Conservation (phyloP, 2,329 filamentous ascomycete genomes). For the Colletotrichum musae region DNA sequence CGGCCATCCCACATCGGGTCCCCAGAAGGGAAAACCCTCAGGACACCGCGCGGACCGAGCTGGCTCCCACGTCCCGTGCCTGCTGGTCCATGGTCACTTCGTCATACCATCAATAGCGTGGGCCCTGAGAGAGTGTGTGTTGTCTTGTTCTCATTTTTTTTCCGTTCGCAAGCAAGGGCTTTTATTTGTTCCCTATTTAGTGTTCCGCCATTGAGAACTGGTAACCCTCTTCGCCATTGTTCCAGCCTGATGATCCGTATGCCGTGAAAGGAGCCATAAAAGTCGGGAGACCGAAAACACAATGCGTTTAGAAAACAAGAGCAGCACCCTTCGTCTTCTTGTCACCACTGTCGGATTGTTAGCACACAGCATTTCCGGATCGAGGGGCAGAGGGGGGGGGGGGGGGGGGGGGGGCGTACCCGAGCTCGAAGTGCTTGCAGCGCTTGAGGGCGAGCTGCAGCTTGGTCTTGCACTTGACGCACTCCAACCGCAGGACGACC, state of each 20-base stretch:
- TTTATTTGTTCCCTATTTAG: slow-evolving; percentile 62
- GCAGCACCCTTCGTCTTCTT: slow-evolving; percentile 99
- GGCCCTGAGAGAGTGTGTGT: slow-evolving; percentile 14
- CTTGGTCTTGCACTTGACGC: slow-evolving; percentile 98
- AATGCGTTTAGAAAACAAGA: slow-evolving; percentile 94
- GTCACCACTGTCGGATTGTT: slow-evolving; percentile 82
- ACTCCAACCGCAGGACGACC: slow-evolving; percentile 98
- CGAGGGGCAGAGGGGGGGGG: slow-evolving; percentile 1
- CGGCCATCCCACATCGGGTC: slow-evolving; percentile 35
- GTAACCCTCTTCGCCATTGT: slow-evolving; percentile 63
- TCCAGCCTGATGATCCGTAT: slow-evolving; percentile 52
- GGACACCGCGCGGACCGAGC: slow-evolving; percentile 26
- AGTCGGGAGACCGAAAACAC: slow-evolving; percentile 47
- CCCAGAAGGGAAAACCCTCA: slow-evolving; percentile 22
- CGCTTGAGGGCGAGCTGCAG: slow-evolving; percentile 98
- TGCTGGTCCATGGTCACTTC: not conserved
- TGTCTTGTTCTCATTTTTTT: slow-evolving; percentile 41
- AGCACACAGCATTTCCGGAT: slow-evolving; percentile 11
- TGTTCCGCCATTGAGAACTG: slow-evolving; percentile 60
- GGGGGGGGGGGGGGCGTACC: slow-evolving; percentile 67
- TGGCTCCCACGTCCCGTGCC: slow-evolving; percentile 1
- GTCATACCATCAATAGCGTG: slow-evolving; percentile 3
- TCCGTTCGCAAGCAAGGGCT: slow-evolving; percentile 43
- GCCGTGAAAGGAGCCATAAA: slow-evolving; percentile 45
- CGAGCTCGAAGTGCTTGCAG: slow-evolving; percentile 99